Evolutionary conservation across 148 eudicot genomes (phyloP).

Genomic region (Vaccinium vitisidaea): DNA sequence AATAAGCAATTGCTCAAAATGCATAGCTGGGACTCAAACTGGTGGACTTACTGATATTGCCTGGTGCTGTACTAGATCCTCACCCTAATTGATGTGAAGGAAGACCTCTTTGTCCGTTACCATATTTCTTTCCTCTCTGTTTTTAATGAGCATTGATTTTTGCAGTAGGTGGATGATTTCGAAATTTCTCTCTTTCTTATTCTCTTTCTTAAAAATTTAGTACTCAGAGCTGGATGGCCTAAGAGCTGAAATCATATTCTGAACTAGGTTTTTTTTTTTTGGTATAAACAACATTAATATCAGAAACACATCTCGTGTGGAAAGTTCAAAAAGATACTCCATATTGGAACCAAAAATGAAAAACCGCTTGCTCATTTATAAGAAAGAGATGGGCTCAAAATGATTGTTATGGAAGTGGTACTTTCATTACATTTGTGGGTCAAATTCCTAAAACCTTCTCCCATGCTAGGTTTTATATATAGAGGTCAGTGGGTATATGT

Average conservation of each 20-base stretch:
- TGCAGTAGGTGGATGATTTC: not conserved
- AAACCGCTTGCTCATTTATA: not conserved
- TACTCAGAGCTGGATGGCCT: not conserved
- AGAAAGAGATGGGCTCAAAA: too few relatives aligned
- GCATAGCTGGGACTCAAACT: not conserved
- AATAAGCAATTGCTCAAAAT: not conserved
- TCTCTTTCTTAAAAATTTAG: not conserved
- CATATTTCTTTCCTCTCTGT: not conserved
- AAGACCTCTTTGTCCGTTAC: not conserved
- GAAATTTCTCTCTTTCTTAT: not conserved
- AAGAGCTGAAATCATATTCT: not conserved
- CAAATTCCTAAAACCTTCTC: not conserved
- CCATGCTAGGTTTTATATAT: not conserved
- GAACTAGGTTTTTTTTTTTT: not conserved
- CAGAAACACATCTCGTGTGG: not conserved
- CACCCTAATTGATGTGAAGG: not conserved
- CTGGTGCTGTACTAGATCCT: not conserved
- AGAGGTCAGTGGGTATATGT: not conserved
- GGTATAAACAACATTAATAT: not conserved
- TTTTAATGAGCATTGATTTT: not conserved
- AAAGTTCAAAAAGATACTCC: not conserved
- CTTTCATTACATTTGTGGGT: not conserved
- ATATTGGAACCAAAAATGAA: not conserved
- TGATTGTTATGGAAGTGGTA: too few relatives aligned
- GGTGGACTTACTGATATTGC: not conserved